A percentile compares a stretch with the other conserved stretches of the same genome.
Evolutionary conservation across 768 basidiomycete species (phyloP).

Genomic region (Kwoniella pini): DNA sequence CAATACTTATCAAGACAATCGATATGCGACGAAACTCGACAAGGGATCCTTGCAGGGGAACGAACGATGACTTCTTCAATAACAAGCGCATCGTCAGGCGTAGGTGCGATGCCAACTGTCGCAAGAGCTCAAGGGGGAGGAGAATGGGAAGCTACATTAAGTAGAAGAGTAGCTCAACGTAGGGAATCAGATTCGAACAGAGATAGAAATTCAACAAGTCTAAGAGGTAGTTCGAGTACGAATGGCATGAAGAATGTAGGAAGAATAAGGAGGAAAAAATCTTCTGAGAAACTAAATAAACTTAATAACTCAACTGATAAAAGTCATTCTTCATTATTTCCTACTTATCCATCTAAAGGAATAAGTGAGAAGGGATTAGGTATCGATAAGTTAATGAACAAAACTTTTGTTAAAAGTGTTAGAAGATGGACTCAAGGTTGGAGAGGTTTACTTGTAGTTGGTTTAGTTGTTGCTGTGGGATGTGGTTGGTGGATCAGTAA

Average conservation of each 20-base stretch:
- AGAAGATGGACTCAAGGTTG: constrained; percentile 12
- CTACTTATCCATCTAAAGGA: background rate
- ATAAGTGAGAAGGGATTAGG: constrained; percentile 9
- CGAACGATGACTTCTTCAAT: constrained; percentile 16
- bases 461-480: constrained; percentile 18
- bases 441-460: constrained; percentile 14
- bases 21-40: background rate
- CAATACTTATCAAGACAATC: background rate
- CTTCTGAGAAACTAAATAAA: constrained; percentile 3
- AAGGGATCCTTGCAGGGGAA: background rate
- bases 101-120: constrained; percentile 38
- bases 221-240: background rate
- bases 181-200: constrained; percentile 18
- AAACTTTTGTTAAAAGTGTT: constrained; percentile 12
- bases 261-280: background rate
- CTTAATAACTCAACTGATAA: background rate
- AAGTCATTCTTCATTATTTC: constrained; percentile 9
- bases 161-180: constrained; percentile 38
- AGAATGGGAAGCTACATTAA: constrained; percentile 48
- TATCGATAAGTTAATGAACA: constrained; percentile 11
- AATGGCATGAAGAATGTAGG: background rate
- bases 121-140: constrained; percentile 41
- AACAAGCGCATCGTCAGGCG: constrained; percentile 19
- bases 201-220: background rate
- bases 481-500: constrained; percentile 15